These are phyloP conservation scores for Boletellus ananiceps DNA, from an alignment of 768 basidiomycete species.

Conservation along the genomic window DNA sequence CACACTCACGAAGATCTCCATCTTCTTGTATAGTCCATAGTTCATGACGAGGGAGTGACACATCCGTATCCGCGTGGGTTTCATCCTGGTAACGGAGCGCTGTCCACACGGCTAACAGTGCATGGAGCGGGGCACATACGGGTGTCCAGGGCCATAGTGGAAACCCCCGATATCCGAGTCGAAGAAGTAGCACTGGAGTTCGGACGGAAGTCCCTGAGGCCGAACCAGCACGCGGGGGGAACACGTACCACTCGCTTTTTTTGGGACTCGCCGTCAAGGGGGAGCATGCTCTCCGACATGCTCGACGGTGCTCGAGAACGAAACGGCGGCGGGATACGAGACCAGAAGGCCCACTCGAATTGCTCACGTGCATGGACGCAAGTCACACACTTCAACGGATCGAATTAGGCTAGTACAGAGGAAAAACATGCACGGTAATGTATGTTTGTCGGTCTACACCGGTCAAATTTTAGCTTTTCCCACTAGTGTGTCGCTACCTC, in stretches of 20 bases:
- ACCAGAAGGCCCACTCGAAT: neutral
- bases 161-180: conserved; percentile 99
- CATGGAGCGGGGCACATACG: conserved; percentile 45
- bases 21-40: conserved; percentile 97
- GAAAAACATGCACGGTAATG: conserved; percentile 9
- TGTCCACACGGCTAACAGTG: neutral
- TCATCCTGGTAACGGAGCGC: conserved; percentile 58
- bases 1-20: conserved; percentile 95
- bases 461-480: conserved; percentile 61
- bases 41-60: conserved; percentile 99
- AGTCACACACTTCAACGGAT: neutral
- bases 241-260: conserved; percentile 84
- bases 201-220: conserved; percentile 1
- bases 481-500: conserved; percentile 59
- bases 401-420: conserved; percentile 1
- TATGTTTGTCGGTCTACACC: conserved; percentile 1
- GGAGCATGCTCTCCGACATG: conserved; percentile 45
- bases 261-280: conserved; percentile 65
- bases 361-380: conserved; percentile 20
- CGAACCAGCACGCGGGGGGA: conserved; percentile 5
- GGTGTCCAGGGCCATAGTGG: conserved; percentile 97
- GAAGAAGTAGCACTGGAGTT: conserved; percentile 91
- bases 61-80: conserved; percentile 98
- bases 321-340: neutral
- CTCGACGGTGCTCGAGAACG: conserved; percentile 2